These are phyloP conservation scores for Cryptococcus sp. DNA, from an alignment of 1,284 basidiomycete species.

Conservation along the genomic window DNA sequence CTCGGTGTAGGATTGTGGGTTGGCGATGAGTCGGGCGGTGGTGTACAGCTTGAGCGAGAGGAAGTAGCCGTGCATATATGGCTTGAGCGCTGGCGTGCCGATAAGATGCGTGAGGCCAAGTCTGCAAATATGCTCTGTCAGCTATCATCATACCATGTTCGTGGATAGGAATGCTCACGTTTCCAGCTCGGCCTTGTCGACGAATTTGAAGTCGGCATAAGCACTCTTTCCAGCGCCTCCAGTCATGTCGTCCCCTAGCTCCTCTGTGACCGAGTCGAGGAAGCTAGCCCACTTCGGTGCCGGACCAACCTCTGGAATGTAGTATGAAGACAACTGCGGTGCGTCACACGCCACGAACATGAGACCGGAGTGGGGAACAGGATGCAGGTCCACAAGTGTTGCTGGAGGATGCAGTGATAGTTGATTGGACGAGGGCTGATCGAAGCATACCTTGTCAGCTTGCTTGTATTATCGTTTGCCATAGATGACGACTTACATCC, in stretches of 20 bases:
- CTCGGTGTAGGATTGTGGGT: constrained; percentile 94
- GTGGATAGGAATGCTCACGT: constrained; percentile 61
- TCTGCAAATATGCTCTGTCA: constrained; percentile 7
- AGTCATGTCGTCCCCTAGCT: constrained; percentile 81
- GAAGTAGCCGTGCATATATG: constrained; percentile 99
- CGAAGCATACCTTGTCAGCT: not conserved
- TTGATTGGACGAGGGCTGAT: constrained; percentile 81
- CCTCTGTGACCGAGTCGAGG: constrained; percentile 97
- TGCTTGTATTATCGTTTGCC: constrained; percentile 13
- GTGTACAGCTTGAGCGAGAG: constrained; percentile 93
- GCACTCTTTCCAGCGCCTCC: constrained; percentile 55
- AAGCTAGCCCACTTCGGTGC: constrained; percentile 97
- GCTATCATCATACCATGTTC: not conserved
- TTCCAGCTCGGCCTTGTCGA: constrained; percentile 83
- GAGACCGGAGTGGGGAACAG: constrained; percentile 80
- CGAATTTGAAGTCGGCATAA: constrained; percentile 98
- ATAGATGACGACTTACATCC: constrained; percentile 60
- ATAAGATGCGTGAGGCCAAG: constrained; percentile 92
- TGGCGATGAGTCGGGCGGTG: constrained; percentile 89
- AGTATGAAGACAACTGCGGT: constrained; percentile 87
- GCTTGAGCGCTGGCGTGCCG: constrained; percentile 91
- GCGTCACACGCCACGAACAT: constrained; percentile 89
- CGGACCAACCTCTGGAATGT: constrained; percentile 92
- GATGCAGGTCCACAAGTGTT: constrained; percentile 85
- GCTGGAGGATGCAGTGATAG: constrained; percentile 87